Conservation (phyloP, 306 rosid genomes). For the Ormosia semicastrata region DNA sequence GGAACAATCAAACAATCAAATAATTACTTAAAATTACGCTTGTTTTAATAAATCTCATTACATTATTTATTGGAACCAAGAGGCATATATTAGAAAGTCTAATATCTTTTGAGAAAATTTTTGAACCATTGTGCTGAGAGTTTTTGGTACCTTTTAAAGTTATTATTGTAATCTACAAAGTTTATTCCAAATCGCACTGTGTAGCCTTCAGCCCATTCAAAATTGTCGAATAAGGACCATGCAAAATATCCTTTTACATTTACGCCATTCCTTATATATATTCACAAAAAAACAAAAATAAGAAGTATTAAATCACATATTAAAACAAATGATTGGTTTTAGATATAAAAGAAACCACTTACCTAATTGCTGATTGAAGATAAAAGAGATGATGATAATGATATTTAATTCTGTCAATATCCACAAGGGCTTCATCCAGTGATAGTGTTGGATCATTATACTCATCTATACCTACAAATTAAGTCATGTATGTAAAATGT, state of each 20-base stretch:
- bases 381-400: slow-evolving; percentile 33
- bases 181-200: slow-evolving; percentile 40
- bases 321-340: neutral
- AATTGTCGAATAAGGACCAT: slow-evolving; percentile 60
- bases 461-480: slow-evolving; percentile 48
- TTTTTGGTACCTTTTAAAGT: slow-evolving; percentile 35
- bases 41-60: neutral
- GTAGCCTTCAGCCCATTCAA: slow-evolving; percentile 52
- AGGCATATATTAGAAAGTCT: neutral
- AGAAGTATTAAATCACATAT: neutral
- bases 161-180: slow-evolving; percentile 41
- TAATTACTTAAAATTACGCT: neutral
- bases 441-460: slow-evolving; percentile 37
- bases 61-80: neutral
- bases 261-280: slow-evolving; percentile 28
- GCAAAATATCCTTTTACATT: slow-evolving; percentile 58
- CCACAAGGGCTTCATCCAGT: slow-evolving; percentile 41
- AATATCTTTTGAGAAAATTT: slow-evolving; percentile 31
- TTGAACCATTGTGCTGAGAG: slow-evolving; percentile 46
- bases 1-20: neutral
- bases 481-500: neutral
- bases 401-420: slow-evolving; percentile 45
- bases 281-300: neutral
- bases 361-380: slow-evolving; percentile 48
- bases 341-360: neutral